Conservation (phyloP, 2,329 filamentous ascomycete genomes). For the Scedosporium minutisporum region DNA sequence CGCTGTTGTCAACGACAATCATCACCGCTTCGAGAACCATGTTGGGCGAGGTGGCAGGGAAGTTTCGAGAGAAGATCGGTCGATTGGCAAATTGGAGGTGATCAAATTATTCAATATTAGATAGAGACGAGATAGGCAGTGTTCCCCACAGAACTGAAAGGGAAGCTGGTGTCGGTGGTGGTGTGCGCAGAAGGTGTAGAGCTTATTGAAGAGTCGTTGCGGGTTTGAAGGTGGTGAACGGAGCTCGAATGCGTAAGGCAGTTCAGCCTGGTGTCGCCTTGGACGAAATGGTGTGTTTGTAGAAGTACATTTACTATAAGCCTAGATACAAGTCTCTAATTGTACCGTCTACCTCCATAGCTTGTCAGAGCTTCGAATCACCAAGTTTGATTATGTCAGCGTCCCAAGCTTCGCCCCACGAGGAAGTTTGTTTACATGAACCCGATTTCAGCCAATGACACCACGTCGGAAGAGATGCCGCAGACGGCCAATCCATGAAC, state of each 20-base stretch:
- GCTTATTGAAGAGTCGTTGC: conserved; percentile 13
- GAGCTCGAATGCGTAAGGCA: conserved; percentile 29
- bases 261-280: conserved; percentile 31
- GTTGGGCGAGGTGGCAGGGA: conserved; percentile 34
- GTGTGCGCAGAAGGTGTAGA: conserved; percentile 8
- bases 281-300: not conserved
- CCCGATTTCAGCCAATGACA: not conserved
- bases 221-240: conserved; percentile 14
- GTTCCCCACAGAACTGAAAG: not conserved
- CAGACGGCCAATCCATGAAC: not conserved
- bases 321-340: too few species aligned
- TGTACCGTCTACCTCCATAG: conserved; percentile 10
- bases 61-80: not conserved
- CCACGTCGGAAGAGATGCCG: not conserved
- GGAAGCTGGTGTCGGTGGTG: conserved; percentile 3
- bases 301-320: not conserved
- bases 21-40: conserved; percentile 99
- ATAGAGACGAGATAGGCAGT: not conserved
- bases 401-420: not conserved
- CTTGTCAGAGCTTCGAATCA: conserved; percentile 10
- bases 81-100: not conserved
- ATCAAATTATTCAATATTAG: not conserved
- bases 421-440: conserved; percentile 16
- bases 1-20: conserved; percentile 99
- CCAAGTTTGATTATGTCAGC: conserved; percentile 4